Evolutionary conservation across 345 rosid species (phyloP).

Genomic region (Ricinus communis): DNA sequence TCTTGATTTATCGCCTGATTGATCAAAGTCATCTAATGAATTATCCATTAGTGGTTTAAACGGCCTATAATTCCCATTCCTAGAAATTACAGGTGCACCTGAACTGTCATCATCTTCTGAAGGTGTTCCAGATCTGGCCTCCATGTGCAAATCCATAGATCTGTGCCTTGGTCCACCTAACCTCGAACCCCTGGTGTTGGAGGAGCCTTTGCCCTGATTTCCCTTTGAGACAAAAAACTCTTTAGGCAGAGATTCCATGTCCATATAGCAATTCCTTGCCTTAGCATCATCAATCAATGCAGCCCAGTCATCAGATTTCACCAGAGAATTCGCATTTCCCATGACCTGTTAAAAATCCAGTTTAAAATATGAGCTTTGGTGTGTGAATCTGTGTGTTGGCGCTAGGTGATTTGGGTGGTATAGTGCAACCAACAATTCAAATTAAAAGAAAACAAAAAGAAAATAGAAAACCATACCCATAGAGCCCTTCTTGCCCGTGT

Average conservation of each 20-base stretch:
- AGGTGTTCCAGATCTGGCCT: conserved; percentile 68
- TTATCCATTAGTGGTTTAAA: conserved; percentile 46
- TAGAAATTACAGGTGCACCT: conserved; percentile 39
- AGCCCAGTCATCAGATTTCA: conserved; percentile 93
- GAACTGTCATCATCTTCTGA: conserved; percentile 76
- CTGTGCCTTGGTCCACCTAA: conserved; percentile 73
- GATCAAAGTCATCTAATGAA: conserved; percentile 62
- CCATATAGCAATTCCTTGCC: conserved; percentile 86
- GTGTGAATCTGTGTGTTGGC: too few species aligned
- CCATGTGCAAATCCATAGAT: conserved; percentile 54
- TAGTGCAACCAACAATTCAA: neutral
- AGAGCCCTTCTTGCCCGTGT: conserved; percentile 96
- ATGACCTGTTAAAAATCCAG: conserved; percentile 62
- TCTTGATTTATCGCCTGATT: conserved; percentile 57
- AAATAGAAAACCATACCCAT: conserved; percentile 60
- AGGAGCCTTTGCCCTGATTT: conserved; percentile 53
- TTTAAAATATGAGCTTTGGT: too few species aligned
- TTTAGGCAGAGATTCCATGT: conserved; percentile 82
- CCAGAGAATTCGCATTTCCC: conserved; percentile 90
- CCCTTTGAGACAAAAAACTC: conserved; percentile 61
- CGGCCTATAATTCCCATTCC: conserved; percentile 60
- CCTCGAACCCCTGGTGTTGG: conserved; percentile 62
- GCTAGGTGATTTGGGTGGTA: too few species aligned
- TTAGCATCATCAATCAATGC: conserved; percentile 81
- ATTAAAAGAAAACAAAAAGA: neutral